Evolutionary conservation across 1,284 basidiomycete genomes (phyloP), one percentile per base, ranked within the genome.

Genomic region (Malassezia dermatis): DNA sequence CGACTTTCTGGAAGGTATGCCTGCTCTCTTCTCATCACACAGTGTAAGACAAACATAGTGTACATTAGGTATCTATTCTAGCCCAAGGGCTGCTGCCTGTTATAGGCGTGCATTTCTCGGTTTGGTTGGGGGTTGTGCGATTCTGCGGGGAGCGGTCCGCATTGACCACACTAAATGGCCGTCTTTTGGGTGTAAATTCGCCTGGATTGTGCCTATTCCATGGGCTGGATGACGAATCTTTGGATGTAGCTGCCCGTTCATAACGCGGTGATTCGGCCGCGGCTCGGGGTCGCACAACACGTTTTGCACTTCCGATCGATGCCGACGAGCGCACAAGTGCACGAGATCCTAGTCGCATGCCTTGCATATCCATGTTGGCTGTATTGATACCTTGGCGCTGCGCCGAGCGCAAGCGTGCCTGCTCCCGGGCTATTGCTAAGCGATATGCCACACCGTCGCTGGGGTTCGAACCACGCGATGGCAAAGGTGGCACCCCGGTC

Each of bases 1-100:
- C 8, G 69, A 71, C 45, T 71, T 69, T 53, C 50, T 71, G 13
- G 69, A 71, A 15, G 45, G 66, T 64, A 43, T n/a, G 55, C 11
- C 4, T 13, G 28, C 19, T 19, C 7, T 21, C 3, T 21, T 39
- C 37, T 39, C 10, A 39, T 10, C 8, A 34, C 50, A 19, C 35
- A 35, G 40, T 47, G 26, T 41, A 21, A 35, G 13, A 30, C 5
- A 19, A 26, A 27, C 32, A 12, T 55, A 49, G 21, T 49, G 47
- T 55, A 49, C 40, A 48, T 32, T 46, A 48, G 46, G 27, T 49
- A 39, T 41, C 27, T 19, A 21, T 28, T 23, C 6, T 15, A 15
- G 46, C 23, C 46, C 46, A 48, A 8, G 31, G 32, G 34, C 46
- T 48, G n/a, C 26, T n/a, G 8, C 8, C 23, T 15, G 26, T 28